Base-by-base conservation (phyloP, 106 monocot genomes). In the Dactylorhiza incarnata region DNA sequence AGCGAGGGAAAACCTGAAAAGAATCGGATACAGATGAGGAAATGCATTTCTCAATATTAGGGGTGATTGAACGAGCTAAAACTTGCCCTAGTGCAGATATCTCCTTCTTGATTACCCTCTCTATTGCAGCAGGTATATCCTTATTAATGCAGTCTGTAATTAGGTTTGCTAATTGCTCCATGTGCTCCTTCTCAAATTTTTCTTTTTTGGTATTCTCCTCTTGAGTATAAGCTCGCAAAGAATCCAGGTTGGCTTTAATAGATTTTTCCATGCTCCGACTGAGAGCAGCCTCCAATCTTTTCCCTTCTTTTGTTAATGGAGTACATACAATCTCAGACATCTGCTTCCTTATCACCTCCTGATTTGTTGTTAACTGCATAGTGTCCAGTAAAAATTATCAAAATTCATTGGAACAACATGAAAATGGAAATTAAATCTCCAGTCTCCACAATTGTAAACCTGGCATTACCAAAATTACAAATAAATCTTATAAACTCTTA, bases 261-360 rank as follows among this genome's bases (percentile, higher is more conserved):
- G 83, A 45, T 82, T 99, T 99, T 65, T 99, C 97, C 84, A 99
- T 85, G 78, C 61, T 91, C 43, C 89, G 91, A 6, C 97, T 91
- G 48, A 99, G 76, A 17, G 97, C 81, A 70, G 77, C 50, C 58
- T 99, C 97, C 55, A 99, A 54, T 77, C 97, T 82, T 71, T 77
- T 89, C 20, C 87, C 84, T 91, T 99, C 97, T 83, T 94, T 99
- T 9, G 83, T 80, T 67, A 89, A 56, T 59, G 89, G 86, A 74
- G 71, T 74, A 71, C 82, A 50, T 9, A 87, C 78, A 45, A 81
- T 71, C 29, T 73, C 59, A 75, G 73, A 84, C 74, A 99, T 84
- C 78, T 99, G 91, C 68, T 87, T 99, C 55, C 91, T 89, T 83
- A 99, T 83, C 63, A 91, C 89, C 80, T 86, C 91, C 75, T 94